A percentile compares a stretch with the other conserved stretches of the same genome.
phyloP scores from a whole-genome alignment of 2,329 filamentous ascomycete species.

The Venturiaceae sp. region DNA sequence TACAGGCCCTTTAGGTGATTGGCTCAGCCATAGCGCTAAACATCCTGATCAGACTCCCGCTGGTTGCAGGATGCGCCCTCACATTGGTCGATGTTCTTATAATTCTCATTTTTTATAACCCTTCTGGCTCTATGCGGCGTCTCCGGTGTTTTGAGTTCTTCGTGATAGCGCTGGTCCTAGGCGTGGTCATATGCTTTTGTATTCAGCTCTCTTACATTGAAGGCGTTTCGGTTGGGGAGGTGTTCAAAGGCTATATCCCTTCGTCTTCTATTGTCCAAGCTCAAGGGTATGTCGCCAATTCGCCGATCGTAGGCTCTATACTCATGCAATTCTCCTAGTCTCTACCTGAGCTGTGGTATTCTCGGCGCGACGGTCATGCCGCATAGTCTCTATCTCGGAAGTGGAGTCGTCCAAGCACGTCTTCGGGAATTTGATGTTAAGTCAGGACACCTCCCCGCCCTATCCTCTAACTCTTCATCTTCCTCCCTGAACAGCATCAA shows the following conservation, averaged over 20 bases:
- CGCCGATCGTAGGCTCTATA: conserved; percentile 9
- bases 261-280: conserved; percentile 41
- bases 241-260: conserved; percentile 45
- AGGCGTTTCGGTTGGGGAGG: conserved; percentile 37
- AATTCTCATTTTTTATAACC: conserved; percentile 46
- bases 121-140: conserved; percentile 40
- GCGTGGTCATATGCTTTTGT: conserved; percentile 47
- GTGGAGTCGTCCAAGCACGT: conserved; percentile 45
- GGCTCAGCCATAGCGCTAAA: conserved; percentile 48
- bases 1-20: too few relatives aligned
- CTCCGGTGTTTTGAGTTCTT: conserved; percentile 45
- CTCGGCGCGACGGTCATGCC: conserved; percentile 63
- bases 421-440: conserved; percentile 23
- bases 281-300: conserved; percentile 33
- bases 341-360: conserved; percentile 61
- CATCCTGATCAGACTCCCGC: conserved; percentile 41
- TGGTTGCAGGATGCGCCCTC: conserved; percentile 48
- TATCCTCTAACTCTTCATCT: conserved; percentile 9
- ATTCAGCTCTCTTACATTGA: conserved; percentile 45
- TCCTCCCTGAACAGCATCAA: conserved; percentile 32
- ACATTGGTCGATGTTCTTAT: conserved; percentile 46
- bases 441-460: neutral
- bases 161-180: conserved; percentile 43
- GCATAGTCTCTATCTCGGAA: conserved; percentile 49
- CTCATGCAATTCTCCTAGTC: conserved; percentile 20